A percentile compares a stretch with the other conserved stretches of the same genome.
These are phyloP conservation scores for Myxozyma vanderwaltii DNA, from an alignment of 805 yeast species.

Conservation along the genomic window DNA sequence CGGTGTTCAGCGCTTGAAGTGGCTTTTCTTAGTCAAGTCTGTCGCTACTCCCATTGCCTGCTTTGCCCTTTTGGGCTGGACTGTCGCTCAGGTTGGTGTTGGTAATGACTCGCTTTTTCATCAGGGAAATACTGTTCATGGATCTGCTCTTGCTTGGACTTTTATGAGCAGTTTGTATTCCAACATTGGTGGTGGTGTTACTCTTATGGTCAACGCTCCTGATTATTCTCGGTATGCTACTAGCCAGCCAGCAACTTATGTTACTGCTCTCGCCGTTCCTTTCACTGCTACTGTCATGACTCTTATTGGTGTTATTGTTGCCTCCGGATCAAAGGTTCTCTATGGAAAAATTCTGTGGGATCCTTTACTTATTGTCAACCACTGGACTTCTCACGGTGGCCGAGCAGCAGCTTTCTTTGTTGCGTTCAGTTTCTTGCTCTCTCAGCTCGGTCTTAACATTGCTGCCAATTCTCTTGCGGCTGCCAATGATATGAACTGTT, in stretches of 20 bases:
- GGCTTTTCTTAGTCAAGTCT: slow-evolving; percentile 26
- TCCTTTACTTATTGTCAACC: slow-evolving; percentile 49
- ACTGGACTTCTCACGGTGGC: slow-evolving; percentile 44
- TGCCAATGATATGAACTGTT: slow-evolving; percentile 55
- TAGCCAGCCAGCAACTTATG: slow-evolving; percentile 43
- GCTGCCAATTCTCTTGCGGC: slow-evolving; percentile 52
- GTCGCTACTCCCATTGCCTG: slow-evolving; percentile 26
- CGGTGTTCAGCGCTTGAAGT: slow-evolving; percentile 18
- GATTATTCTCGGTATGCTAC: slow-evolving; percentile 50
- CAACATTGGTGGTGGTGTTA: slow-evolving; percentile 47
- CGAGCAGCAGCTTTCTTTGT: slow-evolving; percentile 55
- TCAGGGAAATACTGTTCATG: slow-evolving; percentile 38
- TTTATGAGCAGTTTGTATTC: slow-evolving; percentile 47
- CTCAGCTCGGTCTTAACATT: slow-evolving; percentile 45
- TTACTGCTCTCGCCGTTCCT: slow-evolving; percentile 44
- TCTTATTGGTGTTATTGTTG: slow-evolving; percentile 50
- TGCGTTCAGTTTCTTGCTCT: slow-evolving; percentile 42
- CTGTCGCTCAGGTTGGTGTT: slow-evolving; percentile 21
- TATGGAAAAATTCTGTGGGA: slow-evolving; percentile 52
- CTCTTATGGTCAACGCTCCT: slow-evolving; percentile 48
- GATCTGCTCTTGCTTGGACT: slow-evolving; percentile 46
- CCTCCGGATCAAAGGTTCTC: slow-evolving; percentile 48
- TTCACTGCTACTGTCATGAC: slow-evolving; percentile 50
- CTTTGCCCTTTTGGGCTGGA: slow-evolving; percentile 30
- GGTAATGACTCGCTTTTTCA: slow-evolving; percentile 25